Evolutionary conservation across 1,284 basidiomycete species (phyloP), one percentile per base, ranked within the genome.

Genomic region (Cronartium quercuum): DNA sequence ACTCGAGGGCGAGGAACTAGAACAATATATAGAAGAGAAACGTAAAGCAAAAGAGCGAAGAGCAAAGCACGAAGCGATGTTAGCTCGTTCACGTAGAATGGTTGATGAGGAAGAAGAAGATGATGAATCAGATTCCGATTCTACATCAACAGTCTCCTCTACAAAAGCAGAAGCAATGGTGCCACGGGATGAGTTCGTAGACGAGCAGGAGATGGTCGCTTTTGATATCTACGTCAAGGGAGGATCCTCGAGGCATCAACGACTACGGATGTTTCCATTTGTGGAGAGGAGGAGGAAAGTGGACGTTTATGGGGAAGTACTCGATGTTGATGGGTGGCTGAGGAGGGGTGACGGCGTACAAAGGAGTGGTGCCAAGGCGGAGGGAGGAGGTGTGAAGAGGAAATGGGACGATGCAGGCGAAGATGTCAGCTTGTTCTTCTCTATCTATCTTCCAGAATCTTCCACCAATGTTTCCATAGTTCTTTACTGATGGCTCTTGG

Each of bases 211-310:
- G 62, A 83, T 90, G 76, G 85, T 94, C 76, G 93, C 91, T 1
- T 98, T 91, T 79, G 95, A 98, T 82, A 96, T 98, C 78, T 98
- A 93, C 82, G 85, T 98, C 77, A 96, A 95, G 81, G 96, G 94
- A 15, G 42, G 6, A 91, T 94, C 80, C 89, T 80, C 93, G 44
- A 94, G 82, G 92, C 93, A 85, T 91, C 90, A 88, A 80, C 86
- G 95, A 57, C 98, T 91, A 82, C 86, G 96, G 78, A 97, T 98
- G 91, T 98, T 98, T 83, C 96, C 96, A 0, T 93, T 93, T 79
- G 88, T 96, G 47, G 95, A 98, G 83, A 90, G 92, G 81, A 94
- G 91, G 80, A 85, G 92, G 77, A 85, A 90, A 78, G 90, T 98
- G 18, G 96, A 99, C 81, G 91, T 91, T 77, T 99, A 93, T 81